A percentile compares a stretch with the other conserved stretches of the same genome.
These are phyloP conservation scores for Lipomyces orientalis DNA, from an alignment of 805 yeast genomes.

Conservation along the genomic window DNA sequence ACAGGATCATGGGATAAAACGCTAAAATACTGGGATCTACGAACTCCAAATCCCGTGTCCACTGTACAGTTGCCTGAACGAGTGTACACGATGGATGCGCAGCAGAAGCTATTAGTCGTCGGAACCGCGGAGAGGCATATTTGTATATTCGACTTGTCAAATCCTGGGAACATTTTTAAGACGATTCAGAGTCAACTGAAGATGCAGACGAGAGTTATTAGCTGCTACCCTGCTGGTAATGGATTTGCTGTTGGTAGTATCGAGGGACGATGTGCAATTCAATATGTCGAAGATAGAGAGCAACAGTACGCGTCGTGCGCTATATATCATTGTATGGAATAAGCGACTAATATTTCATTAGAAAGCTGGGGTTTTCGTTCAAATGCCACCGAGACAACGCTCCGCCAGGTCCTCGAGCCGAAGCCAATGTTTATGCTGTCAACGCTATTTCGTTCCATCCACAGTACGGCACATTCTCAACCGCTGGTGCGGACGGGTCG, in stretches of 20 bases:
- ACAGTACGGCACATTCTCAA: constrained; percentile 83
- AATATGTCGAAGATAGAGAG: constrained; percentile 83
- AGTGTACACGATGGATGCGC: constrained; percentile 85
- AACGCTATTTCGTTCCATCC: constrained; percentile 89
- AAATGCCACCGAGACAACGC: constrained; percentile 87
- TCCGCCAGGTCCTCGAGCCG: constrained; percentile 56
- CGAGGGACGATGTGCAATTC: constrained; percentile 95
- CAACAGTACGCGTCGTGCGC: constrained; percentile 44
- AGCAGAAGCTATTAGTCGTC: constrained; percentile 83
- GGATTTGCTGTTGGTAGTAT: constrained; percentile 93
- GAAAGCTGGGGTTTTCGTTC: constrained; percentile 66
- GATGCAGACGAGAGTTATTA: constrained; percentile 82
- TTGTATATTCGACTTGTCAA: constrained; percentile 69
- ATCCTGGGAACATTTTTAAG: constrained; percentile 83
- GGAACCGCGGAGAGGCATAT: constrained; percentile 92
- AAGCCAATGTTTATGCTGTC: constrained; percentile 75
- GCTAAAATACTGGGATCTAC: constrained; percentile 90
- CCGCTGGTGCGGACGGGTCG: constrained; percentile 94
- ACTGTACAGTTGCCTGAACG: constrained; percentile 86
- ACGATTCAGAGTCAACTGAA: constrained; percentile 77
- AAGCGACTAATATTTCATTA: constrained; percentile 6
- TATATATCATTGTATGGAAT: neutral
- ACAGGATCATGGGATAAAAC: constrained; percentile 98
- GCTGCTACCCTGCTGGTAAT: constrained; percentile 88
- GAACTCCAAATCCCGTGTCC: constrained; percentile 77